Conservation (phyloP, 2,329 filamentous ascomycete species). For the Epichloe glyceriae region DNA sequence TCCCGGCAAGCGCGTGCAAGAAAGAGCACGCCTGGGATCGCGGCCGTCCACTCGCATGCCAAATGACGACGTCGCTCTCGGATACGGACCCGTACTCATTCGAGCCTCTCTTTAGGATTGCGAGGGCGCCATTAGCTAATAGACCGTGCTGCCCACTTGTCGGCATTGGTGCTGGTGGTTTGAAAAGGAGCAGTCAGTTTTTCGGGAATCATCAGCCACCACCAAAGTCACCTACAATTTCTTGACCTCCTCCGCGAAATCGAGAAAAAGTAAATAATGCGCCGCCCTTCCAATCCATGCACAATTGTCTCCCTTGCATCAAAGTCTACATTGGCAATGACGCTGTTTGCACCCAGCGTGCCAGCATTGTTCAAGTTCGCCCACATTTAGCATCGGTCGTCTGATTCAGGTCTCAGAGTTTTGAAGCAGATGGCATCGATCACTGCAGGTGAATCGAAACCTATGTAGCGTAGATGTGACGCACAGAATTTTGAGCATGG, state of each 20-base stretch:
- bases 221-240: too few relatives aligned
- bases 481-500: neutral
- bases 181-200: too few relatives aligned
- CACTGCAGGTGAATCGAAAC: slow-evolving; percentile 7
- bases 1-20: neutral
- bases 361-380: neutral
- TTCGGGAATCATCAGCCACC: too few relatives aligned
- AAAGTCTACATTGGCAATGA: neutral
- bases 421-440: slow-evolving; percentile 10
- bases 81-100: too few relatives aligned
- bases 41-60: neutral
- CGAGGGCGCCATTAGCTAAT: too few relatives aligned
- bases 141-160: too few relatives aligned
- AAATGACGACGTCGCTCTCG: neutral
- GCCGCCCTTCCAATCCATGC: neutral
- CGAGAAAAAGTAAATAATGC: too few relatives aligned
- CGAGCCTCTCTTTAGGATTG: too few relatives aligned
- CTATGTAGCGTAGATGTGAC: neutral
- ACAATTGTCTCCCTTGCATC: neutral
- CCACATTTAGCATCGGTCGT: neutral
- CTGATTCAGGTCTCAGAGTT: neutral
- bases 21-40: neutral
- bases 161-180: too few relatives aligned
- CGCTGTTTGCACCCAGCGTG: neutral
- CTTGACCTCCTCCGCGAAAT: too few relatives aligned